Base-by-base conservation (phyloP, 1,284 basidiomycete genomes). In the Phellinidium pouzarii region DNA sequence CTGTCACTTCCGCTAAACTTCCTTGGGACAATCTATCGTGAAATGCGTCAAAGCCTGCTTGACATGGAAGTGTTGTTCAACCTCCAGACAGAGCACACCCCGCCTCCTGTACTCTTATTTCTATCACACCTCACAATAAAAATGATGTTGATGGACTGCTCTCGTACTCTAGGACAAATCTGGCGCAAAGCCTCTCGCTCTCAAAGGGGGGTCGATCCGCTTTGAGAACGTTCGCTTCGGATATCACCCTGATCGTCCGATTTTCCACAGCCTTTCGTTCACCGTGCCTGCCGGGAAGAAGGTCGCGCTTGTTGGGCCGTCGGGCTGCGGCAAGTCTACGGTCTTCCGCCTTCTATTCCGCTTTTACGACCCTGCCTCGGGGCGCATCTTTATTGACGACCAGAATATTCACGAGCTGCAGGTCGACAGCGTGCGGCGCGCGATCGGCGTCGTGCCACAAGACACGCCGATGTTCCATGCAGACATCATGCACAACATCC, bases 61-160 rank as follows among this genome's bases (percentile, higher is more conserved):
- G 95, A 99, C 68, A 97, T 99, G 94, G 95, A 97, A 61, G 83
- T 91, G 3, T 74, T 98, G 58, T 95, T 95, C 74, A 95, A 91
- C 62, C 75, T 99, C 14, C 90, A 94, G 55, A 84, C 84, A 37
- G 81, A 94, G 56, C 86, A 94, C 61, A 77, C 82, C 6, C 80
- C 89, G 2, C 78, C 86, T 27, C 74, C 75, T 69, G 90, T 86
- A 54, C 23, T 20, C 41, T 25, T 29, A 3, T 2, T 50, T 36
- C 42, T 38, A 26, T 31, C 44, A 51, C 19, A 29, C 20, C 52
- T 17, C 5, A 22, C 8, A 20, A 47, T 40, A 22, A 17, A 41
- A 11, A 22, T 31, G 48, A 44, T 6, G 44, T 60, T n/a, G 3
- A n/a, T 17, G n/a, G 19, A 17, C 37, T 19, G 2, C 12, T 1